phyloP scores from a whole-genome alignment of 1,284 basidiomycete species.

The Leccinum huronense region DNA sequence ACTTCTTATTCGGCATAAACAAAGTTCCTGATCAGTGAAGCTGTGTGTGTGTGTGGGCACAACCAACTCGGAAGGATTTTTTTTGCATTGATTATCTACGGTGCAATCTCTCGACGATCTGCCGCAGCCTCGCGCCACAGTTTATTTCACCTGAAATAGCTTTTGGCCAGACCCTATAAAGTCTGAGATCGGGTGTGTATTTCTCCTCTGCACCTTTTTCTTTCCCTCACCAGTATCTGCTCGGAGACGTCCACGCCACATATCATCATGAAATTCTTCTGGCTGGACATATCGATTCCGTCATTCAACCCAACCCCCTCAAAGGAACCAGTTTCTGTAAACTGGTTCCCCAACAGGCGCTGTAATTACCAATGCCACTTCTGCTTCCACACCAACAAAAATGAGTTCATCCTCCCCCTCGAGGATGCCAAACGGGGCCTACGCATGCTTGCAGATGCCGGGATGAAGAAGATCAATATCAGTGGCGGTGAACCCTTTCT shows the following conservation, averaged over 20 bases:
- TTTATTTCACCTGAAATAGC: background rate
- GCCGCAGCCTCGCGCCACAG: background rate
- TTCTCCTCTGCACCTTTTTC: slow-evolving; percentile 1
- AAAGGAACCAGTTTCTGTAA: slow-evolving; percentile 24
- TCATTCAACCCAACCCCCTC: slow-evolving; percentile 16
- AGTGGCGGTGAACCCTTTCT: slow-evolving; percentile 45
- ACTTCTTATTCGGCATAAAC: background rate
- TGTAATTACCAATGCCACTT: slow-evolving; percentile 41
- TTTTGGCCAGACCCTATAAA: slow-evolving; percentile 5
- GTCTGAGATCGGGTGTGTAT: background rate
- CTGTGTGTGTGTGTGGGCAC: background rate
- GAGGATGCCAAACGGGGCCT: slow-evolving; percentile 40
- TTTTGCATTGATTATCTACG: background rate
- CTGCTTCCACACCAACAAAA: slow-evolving; percentile 43
- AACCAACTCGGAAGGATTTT: background rate
- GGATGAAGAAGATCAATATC: slow-evolving; percentile 46
- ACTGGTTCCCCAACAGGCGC: slow-evolving; percentile 28
- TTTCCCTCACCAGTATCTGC: background rate
- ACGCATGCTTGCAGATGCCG: slow-evolving; percentile 36
- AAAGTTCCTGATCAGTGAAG: background rate
- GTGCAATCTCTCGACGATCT: background rate
- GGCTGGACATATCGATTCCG: slow-evolving; percentile 22
- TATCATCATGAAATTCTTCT: slow-evolving; percentile 22
- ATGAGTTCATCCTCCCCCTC: slow-evolving; percentile 35
- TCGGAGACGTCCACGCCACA: background rate